Evolutionary conservation across 306 rosid species (phyloP).

Genomic region (Cucumis hystrix): DNA sequence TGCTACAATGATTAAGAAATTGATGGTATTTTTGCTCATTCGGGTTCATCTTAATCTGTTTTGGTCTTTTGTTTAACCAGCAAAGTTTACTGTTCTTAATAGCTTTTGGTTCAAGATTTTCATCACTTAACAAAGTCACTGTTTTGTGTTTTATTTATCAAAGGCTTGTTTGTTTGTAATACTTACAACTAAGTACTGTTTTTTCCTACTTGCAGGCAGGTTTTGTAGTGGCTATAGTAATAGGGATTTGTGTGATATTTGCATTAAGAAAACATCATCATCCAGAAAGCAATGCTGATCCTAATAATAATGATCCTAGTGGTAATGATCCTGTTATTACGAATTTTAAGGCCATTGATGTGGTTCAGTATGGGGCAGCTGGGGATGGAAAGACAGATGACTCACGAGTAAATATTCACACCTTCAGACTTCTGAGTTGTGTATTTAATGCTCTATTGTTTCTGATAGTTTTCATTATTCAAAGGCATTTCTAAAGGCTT

Average conservation of each 20-base stretch:
- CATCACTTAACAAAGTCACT: background rate
- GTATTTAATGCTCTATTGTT: background rate
- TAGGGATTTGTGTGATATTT: background rate
- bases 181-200: background rate
- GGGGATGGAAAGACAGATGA: slow-evolving; percentile 8
- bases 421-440: background rate
- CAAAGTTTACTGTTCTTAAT: background rate
- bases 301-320: background rate
- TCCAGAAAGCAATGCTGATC: background rate
- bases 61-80: too few species aligned
- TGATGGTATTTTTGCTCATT: background rate
- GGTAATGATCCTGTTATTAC: background rate
- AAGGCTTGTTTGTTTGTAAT: background rate
- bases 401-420: slow-evolving; percentile 5
- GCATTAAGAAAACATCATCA: background rate
- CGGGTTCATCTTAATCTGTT: background rate
- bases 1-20: background rate
- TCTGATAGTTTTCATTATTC: background rate
- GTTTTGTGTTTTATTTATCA: background rate
- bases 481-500: slow-evolving; percentile 4
- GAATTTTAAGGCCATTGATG: background rate
- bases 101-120: background rate
- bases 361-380: slow-evolving; percentile 4
- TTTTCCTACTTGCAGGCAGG: background rate
- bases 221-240: background rate